These are phyloP conservation scores for Cupressus sempervirens DNA, from an alignment of 75 land plant genomes.

Conservation along the genomic window DNA sequence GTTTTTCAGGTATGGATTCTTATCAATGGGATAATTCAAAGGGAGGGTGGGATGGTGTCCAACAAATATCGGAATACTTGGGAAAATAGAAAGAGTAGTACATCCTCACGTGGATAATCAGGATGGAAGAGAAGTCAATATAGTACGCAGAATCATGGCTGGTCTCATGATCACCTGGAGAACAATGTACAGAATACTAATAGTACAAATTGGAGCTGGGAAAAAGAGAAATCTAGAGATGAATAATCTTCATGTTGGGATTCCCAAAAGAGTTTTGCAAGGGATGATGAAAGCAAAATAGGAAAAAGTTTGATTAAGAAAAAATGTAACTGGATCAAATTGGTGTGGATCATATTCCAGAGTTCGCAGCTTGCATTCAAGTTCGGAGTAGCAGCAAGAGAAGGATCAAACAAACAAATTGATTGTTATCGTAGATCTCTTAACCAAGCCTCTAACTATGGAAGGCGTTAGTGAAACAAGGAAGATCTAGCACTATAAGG, in stretches of 20 bases:
- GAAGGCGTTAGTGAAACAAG: constrained; percentile 48
- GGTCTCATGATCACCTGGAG: constrained; percentile 6
- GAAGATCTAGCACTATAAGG: constrained; percentile 82
- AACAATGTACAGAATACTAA: constrained; percentile 2
- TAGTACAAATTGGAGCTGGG: not conserved
- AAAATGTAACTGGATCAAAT: not conserved
- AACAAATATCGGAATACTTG: constrained; percentile 14
- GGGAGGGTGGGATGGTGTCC: constrained; percentile 27
- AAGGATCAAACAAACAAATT: not conserved
- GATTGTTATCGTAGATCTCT: not conserved
- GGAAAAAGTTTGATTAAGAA: not conserved
- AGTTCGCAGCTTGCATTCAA: not conserved
- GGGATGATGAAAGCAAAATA: constrained; percentile 1
- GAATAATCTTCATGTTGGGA: constrained; percentile 10
- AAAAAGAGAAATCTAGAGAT: not conserved
- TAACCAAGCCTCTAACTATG: not conserved
- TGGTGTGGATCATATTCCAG: constrained; percentile 1
- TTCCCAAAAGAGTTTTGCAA: not conserved
- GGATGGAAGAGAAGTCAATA: constrained; percentile 7
- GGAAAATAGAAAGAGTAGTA: constrained; percentile 26
- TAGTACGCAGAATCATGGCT: not conserved
- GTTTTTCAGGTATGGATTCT: constrained; percentile 26
- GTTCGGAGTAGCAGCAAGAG: constrained; percentile 5
- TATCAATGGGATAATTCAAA: constrained; percentile 27
- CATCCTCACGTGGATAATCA: constrained; percentile 15